Evolutionary conservation across 495 filamentous ascomycete species (phyloP).

Genomic region (Podospora conica): DNA sequence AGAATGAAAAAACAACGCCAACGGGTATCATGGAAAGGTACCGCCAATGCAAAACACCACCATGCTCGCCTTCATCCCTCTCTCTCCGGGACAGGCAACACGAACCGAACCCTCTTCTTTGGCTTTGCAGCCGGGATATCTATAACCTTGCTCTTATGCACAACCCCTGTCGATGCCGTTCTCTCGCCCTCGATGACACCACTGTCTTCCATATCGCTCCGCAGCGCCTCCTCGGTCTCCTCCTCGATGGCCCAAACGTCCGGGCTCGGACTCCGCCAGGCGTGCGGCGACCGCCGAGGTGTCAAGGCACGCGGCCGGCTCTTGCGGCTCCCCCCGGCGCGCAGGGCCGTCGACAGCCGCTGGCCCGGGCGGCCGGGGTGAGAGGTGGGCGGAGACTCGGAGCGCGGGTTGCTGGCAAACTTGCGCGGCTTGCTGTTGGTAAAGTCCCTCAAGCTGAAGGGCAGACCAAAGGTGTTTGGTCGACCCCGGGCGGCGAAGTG

Average conservation of each 20-base stretch:
- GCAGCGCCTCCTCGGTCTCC: slow-evolving; percentile 39
- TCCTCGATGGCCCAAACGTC: slow-evolving; percentile 49
- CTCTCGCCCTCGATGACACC: slow-evolving; percentile 14
- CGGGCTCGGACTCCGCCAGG: slow-evolving; percentile 47
- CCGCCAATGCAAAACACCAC: not conserved
- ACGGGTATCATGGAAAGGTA: slow-evolving; percentile 4
- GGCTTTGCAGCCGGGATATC: slow-evolving; percentile 42
- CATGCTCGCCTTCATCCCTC: slow-evolving; percentile 21
- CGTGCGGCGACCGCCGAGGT: slow-evolving; percentile 32
- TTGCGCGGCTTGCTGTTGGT: slow-evolving; percentile 11
- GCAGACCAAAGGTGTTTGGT: slow-evolving; percentile 17
- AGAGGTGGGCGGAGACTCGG: slow-evolving; percentile 26
- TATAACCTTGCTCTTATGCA: slow-evolving; percentile 26
- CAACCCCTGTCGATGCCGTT: slow-evolving; percentile 3
- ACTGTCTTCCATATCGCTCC: slow-evolving; percentile 31
- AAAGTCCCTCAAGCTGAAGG: slow-evolving; percentile 22
- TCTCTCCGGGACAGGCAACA: slow-evolving; percentile 29
- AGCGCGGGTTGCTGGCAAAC: slow-evolving; percentile 1
- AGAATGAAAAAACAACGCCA: not conserved
- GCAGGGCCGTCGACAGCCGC: not conserved
- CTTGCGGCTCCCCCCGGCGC: slow-evolving; percentile 4
- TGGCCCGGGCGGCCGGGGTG: slow-evolving; percentile 5
- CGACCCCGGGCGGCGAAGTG: slow-evolving; percentile 23
- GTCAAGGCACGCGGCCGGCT: slow-evolving; percentile 7
- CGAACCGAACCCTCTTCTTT: slow-evolving; percentile 45